A percentile compares a stretch with the other conserved stretches of the same genome.
phyloP scores from a whole-genome alignment of 2,329 filamentous ascomycete species.

The Calonectria multiphialidica region DNA sequence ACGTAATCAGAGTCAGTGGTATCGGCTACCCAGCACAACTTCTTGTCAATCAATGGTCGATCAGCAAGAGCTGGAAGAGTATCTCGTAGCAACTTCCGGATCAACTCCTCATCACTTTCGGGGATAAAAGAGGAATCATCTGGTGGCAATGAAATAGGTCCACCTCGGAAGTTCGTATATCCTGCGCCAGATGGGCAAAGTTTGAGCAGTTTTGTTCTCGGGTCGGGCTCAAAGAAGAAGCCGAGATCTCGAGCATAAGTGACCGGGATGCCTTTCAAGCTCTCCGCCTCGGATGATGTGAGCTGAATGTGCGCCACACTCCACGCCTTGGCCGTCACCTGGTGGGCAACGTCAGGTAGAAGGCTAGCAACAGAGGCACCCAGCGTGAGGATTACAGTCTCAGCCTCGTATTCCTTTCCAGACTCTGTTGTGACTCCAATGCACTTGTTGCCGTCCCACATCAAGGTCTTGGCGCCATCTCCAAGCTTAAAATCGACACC shows the following conservation, averaged over 20 bases:
- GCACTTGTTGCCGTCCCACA: slow-evolving; percentile 6
- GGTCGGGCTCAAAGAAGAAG: slow-evolving; percentile 74
- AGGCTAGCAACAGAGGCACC: slow-evolving; percentile 62
- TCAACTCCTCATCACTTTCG: slow-evolving; percentile 61
- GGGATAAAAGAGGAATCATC: slow-evolving; percentile 61
- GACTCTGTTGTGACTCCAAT: slow-evolving; percentile 21
- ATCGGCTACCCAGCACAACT: slow-evolving; percentile 72
- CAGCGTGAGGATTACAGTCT: slow-evolving; percentile 61
- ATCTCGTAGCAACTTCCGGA: slow-evolving; percentile 61
- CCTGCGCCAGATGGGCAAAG: slow-evolving; percentile 69
- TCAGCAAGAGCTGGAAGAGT: slow-evolving; percentile 64
- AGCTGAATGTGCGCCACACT: slow-evolving; percentile 70
- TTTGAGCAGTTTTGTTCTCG: slow-evolving; percentile 67
- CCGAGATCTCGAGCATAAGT: slow-evolving; percentile 70
- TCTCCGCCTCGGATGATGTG: slow-evolving; percentile 62
- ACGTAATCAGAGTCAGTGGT: slow-evolving; percentile 69
- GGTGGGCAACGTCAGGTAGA: slow-evolving; percentile 58
- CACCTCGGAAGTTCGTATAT: slow-evolving; percentile 56
- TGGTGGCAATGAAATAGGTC: slow-evolving; percentile 22
- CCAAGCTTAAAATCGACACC: slow-evolving; percentile 54
- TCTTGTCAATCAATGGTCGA: slow-evolving; percentile 64
- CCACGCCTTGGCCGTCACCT: slow-evolving; percentile 68
- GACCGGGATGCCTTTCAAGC: slow-evolving; percentile 68
- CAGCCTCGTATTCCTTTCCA: slow-evolving; percentile 24
- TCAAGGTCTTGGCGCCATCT: slow-evolving; percentile 34